Percentiles rank a stretch among this genome's conserved stretches.
Conservation (phyloP, 192 early-diverging fungal species). For the Backusella parvicylindrica region DNA sequence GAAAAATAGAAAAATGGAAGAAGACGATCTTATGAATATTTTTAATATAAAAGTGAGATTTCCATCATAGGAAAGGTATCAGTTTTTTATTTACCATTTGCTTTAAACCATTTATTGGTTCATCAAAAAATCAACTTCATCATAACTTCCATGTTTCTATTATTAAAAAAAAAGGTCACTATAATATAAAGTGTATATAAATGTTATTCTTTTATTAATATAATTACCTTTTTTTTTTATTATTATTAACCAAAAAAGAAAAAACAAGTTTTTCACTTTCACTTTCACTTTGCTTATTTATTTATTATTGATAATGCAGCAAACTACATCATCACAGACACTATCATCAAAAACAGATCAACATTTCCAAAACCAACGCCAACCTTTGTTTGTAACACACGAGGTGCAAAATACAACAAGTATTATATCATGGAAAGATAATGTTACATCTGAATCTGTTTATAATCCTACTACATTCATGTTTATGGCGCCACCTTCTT, state of each 20-base stretch:
- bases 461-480: not conserved
- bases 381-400: not conserved
- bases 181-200: not conserved
- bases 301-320: not conserved
- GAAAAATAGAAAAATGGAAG: not conserved
- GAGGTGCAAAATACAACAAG: not conserved
- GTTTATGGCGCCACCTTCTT: not conserved
- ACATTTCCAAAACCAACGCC: not conserved
- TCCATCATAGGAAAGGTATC: not conserved
- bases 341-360: not conserved
- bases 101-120: not conserved
- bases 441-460: not conserved
- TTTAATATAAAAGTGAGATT: not conserved
- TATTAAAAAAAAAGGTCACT: not conserved
- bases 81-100: not conserved
- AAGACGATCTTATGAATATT: not conserved
- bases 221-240: not conserved
- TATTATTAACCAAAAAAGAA: not conserved
- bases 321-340: not conserved
- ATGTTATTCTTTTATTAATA: not conserved
- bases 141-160: not conserved
- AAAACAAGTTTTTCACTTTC: not conserved
- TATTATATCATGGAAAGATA: not conserved
- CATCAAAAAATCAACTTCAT: not conserved
- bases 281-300: not conserved